A percentile compares a stretch with the other conserved stretches of the same genome.
Evolutionary conservation across 2,329 filamentous ascomycete genomes (phyloP).

Genomic region (Beauveria caledonica): DNA sequence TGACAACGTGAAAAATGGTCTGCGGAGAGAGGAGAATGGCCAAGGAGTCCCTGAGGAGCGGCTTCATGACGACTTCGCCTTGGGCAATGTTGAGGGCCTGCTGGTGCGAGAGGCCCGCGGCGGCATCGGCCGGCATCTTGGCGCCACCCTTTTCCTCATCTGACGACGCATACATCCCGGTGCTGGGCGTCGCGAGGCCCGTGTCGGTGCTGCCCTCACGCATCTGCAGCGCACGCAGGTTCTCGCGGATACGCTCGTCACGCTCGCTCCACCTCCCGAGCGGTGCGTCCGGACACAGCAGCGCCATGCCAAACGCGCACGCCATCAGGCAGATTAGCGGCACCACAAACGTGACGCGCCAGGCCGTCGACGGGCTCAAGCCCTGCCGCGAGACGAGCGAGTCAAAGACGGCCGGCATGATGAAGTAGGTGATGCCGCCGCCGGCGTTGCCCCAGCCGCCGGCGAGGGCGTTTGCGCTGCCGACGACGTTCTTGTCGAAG

Average conservation of each 20-base stretch:
- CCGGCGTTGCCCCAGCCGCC: constrained; percentile 83
- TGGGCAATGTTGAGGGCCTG: constrained; percentile 48
- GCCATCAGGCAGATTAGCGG: constrained; percentile 67
- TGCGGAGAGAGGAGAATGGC: constrained; percentile 42
- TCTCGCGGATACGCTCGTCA: constrained; percentile 46
- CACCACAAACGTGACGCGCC: constrained; percentile 78
- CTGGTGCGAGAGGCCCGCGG: constrained; percentile 34
- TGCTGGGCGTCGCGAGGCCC: constrained; percentile 32
- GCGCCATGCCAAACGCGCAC: constrained; percentile 59
- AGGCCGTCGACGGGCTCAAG: constrained; percentile 60
- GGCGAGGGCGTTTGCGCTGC: constrained; percentile 77
- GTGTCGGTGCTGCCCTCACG: constrained; percentile 36
- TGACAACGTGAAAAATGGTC: constrained; percentile 44
- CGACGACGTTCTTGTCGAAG: constrained; percentile 87
- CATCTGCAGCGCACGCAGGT: constrained; percentile 38
- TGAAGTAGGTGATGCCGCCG: constrained; percentile 85
- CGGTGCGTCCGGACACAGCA: constrained; percentile 74
- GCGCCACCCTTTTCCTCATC: constrained; percentile 24
- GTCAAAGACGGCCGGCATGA: constrained; percentile 86
- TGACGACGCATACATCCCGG: constrained; percentile 14
- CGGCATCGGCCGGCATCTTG: too few species aligned
- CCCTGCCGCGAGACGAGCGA: constrained; percentile 55
- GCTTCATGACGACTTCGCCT: constrained; percentile 46
- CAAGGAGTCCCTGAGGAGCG: constrained; percentile 42
- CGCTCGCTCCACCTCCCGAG: constrained; percentile 75